Conservation (phyloP, 768 basidiomycete genomes). For the Lactarius deliciosus region DNA sequence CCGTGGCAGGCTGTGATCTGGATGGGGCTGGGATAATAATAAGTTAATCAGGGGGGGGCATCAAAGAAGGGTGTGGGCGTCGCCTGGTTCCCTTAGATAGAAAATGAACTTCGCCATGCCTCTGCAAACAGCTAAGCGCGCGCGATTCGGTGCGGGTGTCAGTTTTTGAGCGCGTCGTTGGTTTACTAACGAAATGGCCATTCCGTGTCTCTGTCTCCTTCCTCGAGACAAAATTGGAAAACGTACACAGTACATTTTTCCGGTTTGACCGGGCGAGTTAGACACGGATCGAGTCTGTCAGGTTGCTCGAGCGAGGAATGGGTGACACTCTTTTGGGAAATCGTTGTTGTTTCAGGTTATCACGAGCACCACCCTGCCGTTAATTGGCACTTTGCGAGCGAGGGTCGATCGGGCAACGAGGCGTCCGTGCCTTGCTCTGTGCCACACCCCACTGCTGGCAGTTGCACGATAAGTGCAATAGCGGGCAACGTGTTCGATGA, state of each 20-base stretch:
- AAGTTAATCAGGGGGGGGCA: not conserved
- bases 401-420: not conserved
- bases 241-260: not conserved
- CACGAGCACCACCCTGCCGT: not conserved
- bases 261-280: not conserved
- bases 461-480: not conserved
- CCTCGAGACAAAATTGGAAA: not conserved
- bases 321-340: not conserved
- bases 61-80: constrained; percentile 7
- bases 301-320: not conserved
- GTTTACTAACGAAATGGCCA: not conserved
- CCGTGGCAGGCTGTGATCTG: constrained; percentile 1
- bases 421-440: constrained; percentile 5
- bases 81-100: constrained; percentile 1
- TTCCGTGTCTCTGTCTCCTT: not conserved
- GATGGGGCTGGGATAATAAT: not conserved
- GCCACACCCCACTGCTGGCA: not conserved
- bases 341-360: not conserved
- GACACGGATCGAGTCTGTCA: not conserved
- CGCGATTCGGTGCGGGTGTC: not conserved
- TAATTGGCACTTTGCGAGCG: not conserved
- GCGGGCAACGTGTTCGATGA: not conserved
- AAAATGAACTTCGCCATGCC: not conserved
- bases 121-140: not conserved
- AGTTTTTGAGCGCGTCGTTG: not conserved